Evolutionary conservation across 2,329 filamentous ascomycete genomes (phyloP), one percentile per base, ranked within the genome.

Genomic region (Coleophoma eucalyptorum): DNA sequence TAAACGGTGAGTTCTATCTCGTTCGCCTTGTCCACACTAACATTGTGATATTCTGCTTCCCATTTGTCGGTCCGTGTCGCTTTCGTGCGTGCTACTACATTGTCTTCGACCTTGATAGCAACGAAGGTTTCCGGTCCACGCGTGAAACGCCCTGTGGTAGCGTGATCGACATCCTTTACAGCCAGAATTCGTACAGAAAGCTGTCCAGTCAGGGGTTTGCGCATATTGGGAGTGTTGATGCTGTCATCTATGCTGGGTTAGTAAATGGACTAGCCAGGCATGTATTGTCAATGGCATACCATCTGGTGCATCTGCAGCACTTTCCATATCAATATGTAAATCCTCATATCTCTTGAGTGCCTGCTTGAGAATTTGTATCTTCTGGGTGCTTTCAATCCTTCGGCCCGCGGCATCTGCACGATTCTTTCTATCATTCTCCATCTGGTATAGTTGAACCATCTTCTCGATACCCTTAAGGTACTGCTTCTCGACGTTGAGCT

Each of bases 381-480:
- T 99, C 70, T 97, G 93, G 69, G 92, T 96, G 73, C 93, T 97
- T 73, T 99, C 94, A 54, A 96, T 87, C 51, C 89, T 83, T 65
- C 90, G 84, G 46, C 87, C 89, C 62, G 96, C 91, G 40, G 94
- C 94, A 69, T 99, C 94, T 51, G 89, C 85, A 68, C 88, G 90
- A 73, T 93, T 97, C 77, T 96, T 97, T 61, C 92, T 86, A 67
- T 99, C 94, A 31, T 94, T 93, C 69, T 97, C 94, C 80, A 97
- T 94, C 67, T 94, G 86, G 67, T 99, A 99, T 34, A 99, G 78
- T 68, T 94, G 90, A 43, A 97, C 90, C 94, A 99, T 97, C 76
- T 99, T 99, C 72, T 99, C 94, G 61, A 99, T 94, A 55, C 94
- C 94, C 65, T 96, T 95, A 59, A 97, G 91, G 72, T 99, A 99